Evolutionary conservation across 148 eudicot genomes (phyloP).

Genomic region (Silene latifolia): DNA sequence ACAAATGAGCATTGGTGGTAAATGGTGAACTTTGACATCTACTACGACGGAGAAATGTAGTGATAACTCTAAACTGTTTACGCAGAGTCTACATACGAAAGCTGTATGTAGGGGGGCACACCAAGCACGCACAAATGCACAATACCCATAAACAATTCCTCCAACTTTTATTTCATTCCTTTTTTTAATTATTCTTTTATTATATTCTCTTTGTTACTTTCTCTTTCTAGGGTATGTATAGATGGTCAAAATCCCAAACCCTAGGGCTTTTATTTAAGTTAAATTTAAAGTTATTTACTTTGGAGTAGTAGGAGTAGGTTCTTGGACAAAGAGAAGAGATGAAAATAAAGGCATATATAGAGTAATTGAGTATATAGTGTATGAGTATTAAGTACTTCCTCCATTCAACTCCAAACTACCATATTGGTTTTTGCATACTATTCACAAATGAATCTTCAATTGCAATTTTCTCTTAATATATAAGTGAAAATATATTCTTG

Average conservation of each 20-base stretch:
- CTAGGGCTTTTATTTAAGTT: not conserved
- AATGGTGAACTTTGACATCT: too few relatives aligned
- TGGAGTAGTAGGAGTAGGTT: not conserved
- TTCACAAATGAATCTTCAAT: too few relatives aligned
- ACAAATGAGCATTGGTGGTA: too few relatives aligned
- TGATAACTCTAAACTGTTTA: not conserved
- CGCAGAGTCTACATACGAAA: slow-evolving; percentile 24
- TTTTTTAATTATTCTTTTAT: not conserved
- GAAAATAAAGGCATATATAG: not conserved
- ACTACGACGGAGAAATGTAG: too few relatives aligned
- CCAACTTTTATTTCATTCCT: too few relatives aligned
- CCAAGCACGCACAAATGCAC: not conserved
- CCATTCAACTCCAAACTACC: too few relatives aligned
- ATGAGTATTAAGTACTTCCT: too few relatives aligned
- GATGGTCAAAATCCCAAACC: slow-evolving; percentile 16
- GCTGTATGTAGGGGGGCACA: slow-evolving; percentile 11
- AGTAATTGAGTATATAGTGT: not conserved
- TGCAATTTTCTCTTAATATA: too few relatives aligned
- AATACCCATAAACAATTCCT: not conserved
- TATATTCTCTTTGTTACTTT: slow-evolving; percentile 30
- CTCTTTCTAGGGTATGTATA: not conserved
- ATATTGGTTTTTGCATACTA: too few relatives aligned
- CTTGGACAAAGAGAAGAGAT: not conserved
- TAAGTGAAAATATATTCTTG: too few relatives aligned
- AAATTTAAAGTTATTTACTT: too few relatives aligned